Evolutionary conservation across 2,329 filamentous ascomycete genomes (phyloP), one percentile per base, ranked within the genome.

Genomic region (Reticulascus tulasneorum): DNA sequence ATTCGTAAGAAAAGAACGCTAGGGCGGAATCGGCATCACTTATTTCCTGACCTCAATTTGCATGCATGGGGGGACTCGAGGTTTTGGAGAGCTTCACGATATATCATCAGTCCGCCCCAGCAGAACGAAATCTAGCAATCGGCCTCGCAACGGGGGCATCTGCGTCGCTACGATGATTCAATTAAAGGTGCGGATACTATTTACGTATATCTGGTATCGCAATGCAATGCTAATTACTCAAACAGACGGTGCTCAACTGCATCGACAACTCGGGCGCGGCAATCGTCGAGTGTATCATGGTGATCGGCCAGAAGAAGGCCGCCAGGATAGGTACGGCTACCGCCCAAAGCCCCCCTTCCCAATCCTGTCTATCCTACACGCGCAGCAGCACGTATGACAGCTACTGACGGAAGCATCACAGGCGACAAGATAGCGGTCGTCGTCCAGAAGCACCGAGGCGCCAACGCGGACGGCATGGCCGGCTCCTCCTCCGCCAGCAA

Each of bases 241-340:
- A 0, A 6, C 51, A 96, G 93, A 86, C 90, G 60, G 88, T 98
- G 79, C 79, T 98, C 55, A 96, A 93, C 69, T 97, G 93, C 82
- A 97, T 98, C 79, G 93, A 98, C 83, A 98, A 96, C 74, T 97
- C 93, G 48, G 93, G 93, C 60, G 93, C 93, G 51, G 90, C 93
- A 54, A 75, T 98, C 50, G 93, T 97, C 67, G 93, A 98, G 71
- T 98, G 93, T 69, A 86, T 85, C 61, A 84, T 91, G 60, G 85
- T 97, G 46, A 73, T 98, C 55, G 87, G 87, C 57, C 93, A 91
- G 70, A 94, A 96, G 71, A 73, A 81, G 50, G 79, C 83, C 55
- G 93, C 91, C 42, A 84, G 82, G 56, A 90, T 98, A 56, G 93
- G 90, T 95, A 76, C 54, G 75, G 48, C 23, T 29, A 21, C 8